A percentile compares a stretch with the other conserved stretches of the same genome.
Conservation (phyloP, 495 filamentous ascomycete genomes). For the Immersiella caudata region DNA sequence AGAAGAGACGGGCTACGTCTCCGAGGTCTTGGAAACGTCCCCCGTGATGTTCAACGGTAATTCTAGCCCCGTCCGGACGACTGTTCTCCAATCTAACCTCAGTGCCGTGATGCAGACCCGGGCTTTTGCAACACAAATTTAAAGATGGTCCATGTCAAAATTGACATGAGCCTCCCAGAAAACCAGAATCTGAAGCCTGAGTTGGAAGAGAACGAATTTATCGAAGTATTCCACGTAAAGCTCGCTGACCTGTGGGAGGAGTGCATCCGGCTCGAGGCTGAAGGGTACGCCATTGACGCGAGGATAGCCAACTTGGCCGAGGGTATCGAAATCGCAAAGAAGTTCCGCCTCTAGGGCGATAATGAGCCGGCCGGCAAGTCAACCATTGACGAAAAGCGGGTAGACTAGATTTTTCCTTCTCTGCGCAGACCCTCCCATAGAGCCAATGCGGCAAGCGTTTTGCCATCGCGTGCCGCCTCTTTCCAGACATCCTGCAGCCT, state of each 20-base stretch:
- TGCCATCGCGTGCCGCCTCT: slow-evolving; percentile 74
- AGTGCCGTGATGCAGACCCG: slow-evolving; percentile 42
- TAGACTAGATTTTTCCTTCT: slow-evolving; percentile 61
- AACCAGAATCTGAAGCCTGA: slow-evolving; percentile 70
- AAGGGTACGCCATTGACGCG: slow-evolving; percentile 85
- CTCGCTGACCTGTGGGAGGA: slow-evolving; percentile 67
- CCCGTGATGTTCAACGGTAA: slow-evolving; percentile 84
- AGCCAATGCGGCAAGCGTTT: slow-evolving; percentile 75
- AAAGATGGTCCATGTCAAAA: slow-evolving; percentile 76
- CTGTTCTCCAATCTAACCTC: neutral
- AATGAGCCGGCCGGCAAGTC: neutral
- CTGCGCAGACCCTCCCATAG: slow-evolving; percentile 72
- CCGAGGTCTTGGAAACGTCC: slow-evolving; percentile 56
- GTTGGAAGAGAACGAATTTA: slow-evolving; percentile 88
- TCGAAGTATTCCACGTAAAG: slow-evolving; percentile 78
- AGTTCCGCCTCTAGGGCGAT: slow-evolving; percentile 40
- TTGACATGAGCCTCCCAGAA: slow-evolving; percentile 72
- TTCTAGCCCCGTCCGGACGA: slow-evolving; percentile 18
- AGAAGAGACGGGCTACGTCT: slow-evolving; percentile 78
- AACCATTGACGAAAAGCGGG: neutral
- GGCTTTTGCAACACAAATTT: slow-evolving; percentile 92
- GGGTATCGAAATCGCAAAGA: slow-evolving; percentile 78
- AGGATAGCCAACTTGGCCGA: slow-evolving; percentile 82
- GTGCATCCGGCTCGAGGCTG: slow-evolving; percentile 66
- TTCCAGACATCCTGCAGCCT: slow-evolving; percentile 74